These are phyloP conservation scores for Zymoseptoria ardabiliae DNA, from an alignment of 2,329 filamentous ascomycete species.

Conservation along the genomic window DNA sequence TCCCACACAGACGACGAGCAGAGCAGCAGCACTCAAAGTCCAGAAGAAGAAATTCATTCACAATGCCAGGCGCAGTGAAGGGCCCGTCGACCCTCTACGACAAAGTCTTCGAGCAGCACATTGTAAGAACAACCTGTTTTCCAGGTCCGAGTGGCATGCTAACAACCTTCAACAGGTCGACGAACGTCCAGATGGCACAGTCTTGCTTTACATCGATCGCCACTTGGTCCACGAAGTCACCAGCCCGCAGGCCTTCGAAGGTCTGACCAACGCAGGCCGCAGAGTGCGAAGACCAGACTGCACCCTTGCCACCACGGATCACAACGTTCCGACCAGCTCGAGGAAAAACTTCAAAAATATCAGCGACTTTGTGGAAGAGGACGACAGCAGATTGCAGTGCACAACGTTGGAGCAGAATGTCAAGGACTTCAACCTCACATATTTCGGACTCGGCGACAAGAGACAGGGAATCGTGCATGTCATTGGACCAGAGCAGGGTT, in stretches of 20 bases:
- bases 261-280: slow-evolving; percentile 79
- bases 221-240: slow-evolving; percentile 98
- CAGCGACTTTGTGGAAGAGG: slow-evolving; percentile 86
- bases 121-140: slow-evolving; percentile 41
- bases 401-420: slow-evolving; percentile 96
- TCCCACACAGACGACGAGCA: background rate
- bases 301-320: slow-evolving; percentile 92
- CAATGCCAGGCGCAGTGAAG: slow-evolving; percentile 28
- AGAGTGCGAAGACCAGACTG: slow-evolving; percentile 90
- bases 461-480: slow-evolving; percentile 97
- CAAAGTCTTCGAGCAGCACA: slow-evolving; percentile 91
- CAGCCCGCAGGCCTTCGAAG: slow-evolving; percentile 97
- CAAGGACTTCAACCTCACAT: slow-evolving; percentile 90
- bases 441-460: slow-evolving; percentile 94
- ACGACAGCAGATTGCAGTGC: slow-evolving; percentile 88
- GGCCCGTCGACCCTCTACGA: slow-evolving; percentile 55
- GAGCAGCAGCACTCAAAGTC: background rate
- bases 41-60: slow-evolving; percentile 2
- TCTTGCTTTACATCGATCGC: slow-evolving; percentile 89
- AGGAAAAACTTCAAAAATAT: slow-evolving; percentile 92
- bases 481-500: slow-evolving; percentile 96
- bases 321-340: slow-evolving; percentile 89
- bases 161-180: slow-evolving; percentile 48
- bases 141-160: background rate
- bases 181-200: slow-evolving; percentile 86